A percentile compares a stretch with the other conserved stretches of the same genome.
Evolutionary conservation across 1,139 yeast genomes (phyloP).

Genomic region (Hemisphaericaspora lyxosophila): DNA sequence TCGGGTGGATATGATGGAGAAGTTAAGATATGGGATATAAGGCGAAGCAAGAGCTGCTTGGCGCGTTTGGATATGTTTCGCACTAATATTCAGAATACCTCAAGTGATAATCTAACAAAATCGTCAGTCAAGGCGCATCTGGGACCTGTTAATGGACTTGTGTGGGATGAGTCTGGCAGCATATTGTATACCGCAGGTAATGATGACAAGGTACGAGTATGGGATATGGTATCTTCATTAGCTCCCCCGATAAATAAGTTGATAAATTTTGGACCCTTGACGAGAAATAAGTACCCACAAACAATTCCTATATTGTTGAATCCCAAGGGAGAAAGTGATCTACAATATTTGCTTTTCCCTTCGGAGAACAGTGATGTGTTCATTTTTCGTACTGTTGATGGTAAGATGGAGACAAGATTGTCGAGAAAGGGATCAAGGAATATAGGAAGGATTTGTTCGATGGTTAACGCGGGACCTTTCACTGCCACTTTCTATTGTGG

Average conservation of each 20-base stretch:
- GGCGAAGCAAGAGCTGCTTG: slow-evolving; percentile 66
- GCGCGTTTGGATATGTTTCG: slow-evolving; percentile 56
- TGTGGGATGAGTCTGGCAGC: slow-evolving; percentile 67
- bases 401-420: slow-evolving; percentile 57
- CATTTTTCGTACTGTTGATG: slow-evolving; percentile 61
- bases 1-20: slow-evolving; percentile 80
- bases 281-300: slow-evolving; percentile 62
- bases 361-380: slow-evolving; percentile 80
- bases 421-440: slow-evolving; percentile 36
- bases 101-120: slow-evolving; percentile 25
- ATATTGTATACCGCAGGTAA: slow-evolving; percentile 64
- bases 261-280: slow-evolving; percentile 75
- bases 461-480: slow-evolving; percentile 49
- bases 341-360: slow-evolving; percentile 65
- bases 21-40: slow-evolving; percentile 70
- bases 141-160: slow-evolving; percentile 71
- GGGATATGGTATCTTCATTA: slow-evolving; percentile 58
- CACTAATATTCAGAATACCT: slow-evolving; percentile 24
- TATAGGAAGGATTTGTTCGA: slow-evolving; percentile 46
- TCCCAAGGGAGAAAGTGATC: slow-evolving; percentile 46
- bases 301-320: slow-evolving; percentile 46
- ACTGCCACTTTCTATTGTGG: slow-evolving; percentile 51
- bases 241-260: slow-evolving; percentile 58
- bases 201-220: slow-evolving; percentile 73
- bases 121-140: slow-evolving; percentile 62